phyloP scores from a whole-genome alignment of 2,329 filamentous ascomycete genomes.

The Beauveria scarabaeidicola region DNA sequence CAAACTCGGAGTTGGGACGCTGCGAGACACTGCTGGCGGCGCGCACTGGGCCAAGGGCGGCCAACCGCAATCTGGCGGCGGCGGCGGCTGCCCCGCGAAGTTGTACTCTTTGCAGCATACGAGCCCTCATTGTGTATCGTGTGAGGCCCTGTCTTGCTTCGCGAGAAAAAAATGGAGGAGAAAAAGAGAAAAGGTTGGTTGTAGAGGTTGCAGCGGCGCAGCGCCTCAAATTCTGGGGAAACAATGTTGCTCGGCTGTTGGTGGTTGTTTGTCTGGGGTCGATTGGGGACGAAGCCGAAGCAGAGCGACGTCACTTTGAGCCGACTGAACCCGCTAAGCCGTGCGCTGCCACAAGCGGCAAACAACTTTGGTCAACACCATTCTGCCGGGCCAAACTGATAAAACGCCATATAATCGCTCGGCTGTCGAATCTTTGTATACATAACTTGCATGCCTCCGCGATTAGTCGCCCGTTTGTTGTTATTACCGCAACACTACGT shows the following conservation, averaged over 20 bases:
- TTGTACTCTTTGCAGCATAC: conserved; percentile 23
- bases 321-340: conserved; percentile 24
- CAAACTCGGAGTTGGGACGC: conserved; percentile 44
- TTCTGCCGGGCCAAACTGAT: no score
- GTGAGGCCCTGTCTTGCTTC: not conserved
- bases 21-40: conserved; percentile 45
- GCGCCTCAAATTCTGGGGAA: conserved; percentile 8
- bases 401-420: not conserved
- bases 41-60: conserved; percentile 22
- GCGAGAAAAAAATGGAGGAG: not conserved
- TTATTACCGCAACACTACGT: not conserved
- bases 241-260: conserved; percentile 6
- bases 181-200: not conserved
- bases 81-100: conserved; percentile 18
- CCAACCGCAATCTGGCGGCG: conserved; percentile 14
- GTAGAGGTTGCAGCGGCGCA: conserved; percentile 8
- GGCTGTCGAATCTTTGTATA: not conserved
- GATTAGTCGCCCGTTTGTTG: not conserved
- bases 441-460: no score
- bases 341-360: not conserved
- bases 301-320: conserved; percentile 23
- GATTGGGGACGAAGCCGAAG: conserved; percentile 10
- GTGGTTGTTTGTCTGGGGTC: conserved; percentile 9
- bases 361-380: not conserved
- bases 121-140: conserved; percentile 24